Evolutionary conservation across 768 basidiomycete genomes (phyloP), one percentile per base, ranked within the genome.

Genomic region (Cystofilobasidium bisporidii): DNA sequence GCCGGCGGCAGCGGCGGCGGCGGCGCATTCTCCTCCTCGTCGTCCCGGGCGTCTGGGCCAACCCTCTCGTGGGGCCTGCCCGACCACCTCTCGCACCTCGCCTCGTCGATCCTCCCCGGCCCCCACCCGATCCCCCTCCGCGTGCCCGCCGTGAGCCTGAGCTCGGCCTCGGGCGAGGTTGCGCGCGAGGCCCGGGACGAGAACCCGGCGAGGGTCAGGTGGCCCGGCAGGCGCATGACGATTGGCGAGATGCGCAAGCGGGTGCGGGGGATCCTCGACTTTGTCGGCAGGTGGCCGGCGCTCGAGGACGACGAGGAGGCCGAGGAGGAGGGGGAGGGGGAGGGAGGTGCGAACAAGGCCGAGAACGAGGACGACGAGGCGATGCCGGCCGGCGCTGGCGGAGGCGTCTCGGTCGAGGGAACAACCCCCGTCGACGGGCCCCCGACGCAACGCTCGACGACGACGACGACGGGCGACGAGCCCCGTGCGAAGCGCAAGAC

Each of bases 81-180:
- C 10, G 93, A 97, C 79, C 93, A 96, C 78, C 83, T 97, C 55
- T 83, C 87, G 0, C 89, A 93, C 75, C 85, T 94, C 15, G 3
- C 47, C 70, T 83, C 87, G 71, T 83, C 84, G 72, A 87, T 92
- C 78, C 80, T 98, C 9, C 91, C 92, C 6, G 53, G 71, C 12
- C 83, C 86, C 30, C 80, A 80, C 1, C 89, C 91, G 3, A 83
- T 84, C 65, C 87, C 88, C 0, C 80, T 91, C 62, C 83, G 86
- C 73, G 84, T 91, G 53, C 83, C 84, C 66, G 81, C 81, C 68
- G 48, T 61, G 28, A 36, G 43, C 47, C 41, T 56, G 43, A 28
- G 64, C 36, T 3, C 12, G 28, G 33, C 50, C 45, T 47, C 22
- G 30, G 36, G 40, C 20, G 41, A 33, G 22, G 56, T 26, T 30